phyloP scores from a whole-genome alignment of 306 rosid species.

The Fagus sylvatica region DNA sequence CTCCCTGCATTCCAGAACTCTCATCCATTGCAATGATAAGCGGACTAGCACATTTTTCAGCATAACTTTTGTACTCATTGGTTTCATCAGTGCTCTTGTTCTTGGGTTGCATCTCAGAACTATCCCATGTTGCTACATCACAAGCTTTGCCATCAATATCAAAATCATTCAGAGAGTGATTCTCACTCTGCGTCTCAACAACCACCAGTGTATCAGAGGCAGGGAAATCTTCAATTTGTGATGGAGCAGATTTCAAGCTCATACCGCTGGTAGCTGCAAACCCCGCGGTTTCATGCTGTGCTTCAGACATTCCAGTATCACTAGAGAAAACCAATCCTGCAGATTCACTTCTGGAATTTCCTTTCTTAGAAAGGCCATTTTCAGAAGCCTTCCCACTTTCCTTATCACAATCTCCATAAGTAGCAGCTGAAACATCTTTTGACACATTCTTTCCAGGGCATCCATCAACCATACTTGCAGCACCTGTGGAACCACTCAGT shows the following conservation, averaged over 20 bases:
- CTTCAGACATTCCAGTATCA: slow-evolving; percentile 38
- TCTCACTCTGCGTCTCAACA: slow-evolving; percentile 34
- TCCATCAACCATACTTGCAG: slow-evolving; percentile 27
- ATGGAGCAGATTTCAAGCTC: slow-evolving; percentile 21
- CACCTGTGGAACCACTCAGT: slow-evolving; percentile 36
- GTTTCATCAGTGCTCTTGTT: slow-evolving; percentile 27
- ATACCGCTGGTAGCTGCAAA: slow-evolving; percentile 32
- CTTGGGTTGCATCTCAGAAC: slow-evolving; percentile 33
- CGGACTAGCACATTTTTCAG: slow-evolving; percentile 24
- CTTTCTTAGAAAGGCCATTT: slow-evolving; percentile 19
- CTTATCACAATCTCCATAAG: slow-evolving; percentile 32
- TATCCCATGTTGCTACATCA: slow-evolving; percentile 21
- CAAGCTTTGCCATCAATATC: slow-evolving; percentile 26
- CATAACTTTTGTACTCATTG: slow-evolving; percentile 25
- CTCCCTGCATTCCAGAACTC: slow-evolving; percentile 25
- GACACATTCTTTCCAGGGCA: slow-evolving; percentile 22
- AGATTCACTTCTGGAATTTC: slow-evolving; percentile 42
- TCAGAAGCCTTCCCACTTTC: slow-evolving; percentile 28
- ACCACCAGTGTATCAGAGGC: slow-evolving; percentile 15
- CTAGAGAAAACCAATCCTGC: slow-evolving; percentile 29
- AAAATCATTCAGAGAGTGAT: slow-evolving; percentile 29
- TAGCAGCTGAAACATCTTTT: slow-evolving; percentile 27
- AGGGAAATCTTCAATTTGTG: slow-evolving; percentile 29
- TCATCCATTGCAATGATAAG: slow-evolving; percentile 29
- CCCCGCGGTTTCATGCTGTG: slow-evolving; percentile 37